These are phyloP conservation scores for Microcera coccophila DNA, from an alignment of 2,329 filamentous ascomycete genomes.

Conservation along the genomic window DNA sequence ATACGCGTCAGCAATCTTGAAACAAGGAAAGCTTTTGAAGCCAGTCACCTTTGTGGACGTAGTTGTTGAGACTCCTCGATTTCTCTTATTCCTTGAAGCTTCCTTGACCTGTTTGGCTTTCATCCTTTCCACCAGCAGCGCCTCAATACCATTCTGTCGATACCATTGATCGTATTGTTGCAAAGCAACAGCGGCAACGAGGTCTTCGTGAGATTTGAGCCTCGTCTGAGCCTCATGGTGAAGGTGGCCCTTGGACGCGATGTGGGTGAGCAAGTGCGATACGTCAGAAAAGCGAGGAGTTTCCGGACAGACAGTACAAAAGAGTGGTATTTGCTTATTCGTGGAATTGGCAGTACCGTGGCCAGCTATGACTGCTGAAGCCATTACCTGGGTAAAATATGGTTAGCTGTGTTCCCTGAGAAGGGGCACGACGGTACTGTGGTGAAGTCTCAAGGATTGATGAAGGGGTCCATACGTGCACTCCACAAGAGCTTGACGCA, in stretches of 20 bases:
- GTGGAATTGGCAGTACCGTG: conserved; percentile 17
- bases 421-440: neutral
- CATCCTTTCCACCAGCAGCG: conserved; percentile 73
- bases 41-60: conserved; percentile 19
- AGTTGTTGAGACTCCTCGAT: conserved; percentile 18
- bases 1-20: conserved; percentile 8
- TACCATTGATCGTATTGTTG: conserved; percentile 78
- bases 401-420: conserved; percentile 14
- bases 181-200: conserved; percentile 59
- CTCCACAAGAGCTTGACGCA: neutral
- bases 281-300: conserved; percentile 80
- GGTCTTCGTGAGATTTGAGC: conserved; percentile 64
- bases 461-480: neutral
- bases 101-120: conserved; percentile 69
- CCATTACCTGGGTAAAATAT: conserved; percentile 36
- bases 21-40: neutral
- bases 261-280: conserved; percentile 87
- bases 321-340: conserved; percentile 56
- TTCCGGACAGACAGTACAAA: conserved; percentile 80
- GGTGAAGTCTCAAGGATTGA: neutral
- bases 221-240: conserved; percentile 79
- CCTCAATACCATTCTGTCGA: conserved; percentile 63
- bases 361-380: conserved; percentile 23
- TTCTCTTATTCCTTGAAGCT: conserved; percentile 49
- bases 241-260: conserved; percentile 88